phyloP scores from a whole-genome alignment of 2,329 filamentous ascomycete genomes.

The Pseudogymnoascus sp. region DNA sequence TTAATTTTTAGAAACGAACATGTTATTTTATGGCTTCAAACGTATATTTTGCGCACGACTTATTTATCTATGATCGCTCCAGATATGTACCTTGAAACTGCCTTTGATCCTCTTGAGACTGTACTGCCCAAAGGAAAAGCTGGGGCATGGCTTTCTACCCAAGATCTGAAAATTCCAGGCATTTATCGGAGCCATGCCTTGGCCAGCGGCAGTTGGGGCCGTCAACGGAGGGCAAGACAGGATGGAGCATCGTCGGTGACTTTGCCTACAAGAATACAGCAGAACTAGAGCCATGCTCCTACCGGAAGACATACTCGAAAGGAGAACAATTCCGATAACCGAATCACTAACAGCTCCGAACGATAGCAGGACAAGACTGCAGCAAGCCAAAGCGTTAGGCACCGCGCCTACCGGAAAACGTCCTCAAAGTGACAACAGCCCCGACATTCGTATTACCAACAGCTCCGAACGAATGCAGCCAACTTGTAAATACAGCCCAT shows the following conservation, averaged over 20 bases:
- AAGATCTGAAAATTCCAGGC: neutral
- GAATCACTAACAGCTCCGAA: neutral
- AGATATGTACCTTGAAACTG: neutral
- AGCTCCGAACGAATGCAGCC: neutral
- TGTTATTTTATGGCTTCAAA: neutral
- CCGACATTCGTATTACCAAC: neutral
- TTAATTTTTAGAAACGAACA: slow-evolving; percentile 21
- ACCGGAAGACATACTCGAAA: neutral
- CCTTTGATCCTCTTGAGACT: neutral
- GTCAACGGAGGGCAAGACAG: neutral
- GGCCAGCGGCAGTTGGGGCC: neutral
- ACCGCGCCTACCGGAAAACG: neutral
- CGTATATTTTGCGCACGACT: neutral
- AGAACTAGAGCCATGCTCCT: neutral
- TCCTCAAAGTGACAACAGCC: neutral
- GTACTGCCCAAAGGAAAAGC: neutral
- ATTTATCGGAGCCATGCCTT: neutral
- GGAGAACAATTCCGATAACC: neutral
- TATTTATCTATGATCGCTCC: neutral
- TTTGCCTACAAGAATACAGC: neutral
- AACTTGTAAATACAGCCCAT: neutral
- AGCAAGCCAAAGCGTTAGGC: too few species aligned
- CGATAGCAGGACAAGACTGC: neutral
- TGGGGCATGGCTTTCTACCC: slow-evolving; percentile 1
- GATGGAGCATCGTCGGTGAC: neutral